These are phyloP conservation scores for Mycena polygramma DNA, from an alignment of 768 basidiomycete species.

Conservation along the genomic window DNA sequence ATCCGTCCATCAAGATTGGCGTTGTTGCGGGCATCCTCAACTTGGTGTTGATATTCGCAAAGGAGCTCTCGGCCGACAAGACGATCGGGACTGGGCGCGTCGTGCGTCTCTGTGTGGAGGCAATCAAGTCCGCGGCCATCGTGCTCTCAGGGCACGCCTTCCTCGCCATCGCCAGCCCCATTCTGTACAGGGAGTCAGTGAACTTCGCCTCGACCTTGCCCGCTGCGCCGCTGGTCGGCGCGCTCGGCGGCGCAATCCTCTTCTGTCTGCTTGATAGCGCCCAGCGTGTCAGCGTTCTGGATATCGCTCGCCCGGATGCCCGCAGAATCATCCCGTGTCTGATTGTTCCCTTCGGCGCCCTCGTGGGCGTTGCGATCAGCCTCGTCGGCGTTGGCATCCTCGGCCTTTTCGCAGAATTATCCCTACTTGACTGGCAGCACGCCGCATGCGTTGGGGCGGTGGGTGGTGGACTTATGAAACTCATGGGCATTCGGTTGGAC, in stretches of 20 bases:
- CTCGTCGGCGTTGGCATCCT: neutral
- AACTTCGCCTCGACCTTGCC: neutral
- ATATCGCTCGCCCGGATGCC: neutral
- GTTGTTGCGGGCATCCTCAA: too few relatives aligned
- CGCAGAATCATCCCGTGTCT: too few relatives aligned
- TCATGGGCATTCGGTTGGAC: neutral
- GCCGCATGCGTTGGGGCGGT: neutral
- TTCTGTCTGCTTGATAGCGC: neutral
- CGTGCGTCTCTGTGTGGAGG: neutral
- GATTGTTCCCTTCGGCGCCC: too few relatives aligned
- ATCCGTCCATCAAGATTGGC: too few relatives aligned
- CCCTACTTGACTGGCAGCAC: neutral
- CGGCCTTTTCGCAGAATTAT: neutral
- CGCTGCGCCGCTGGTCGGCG: neutral
- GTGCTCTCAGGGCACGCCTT: neutral
- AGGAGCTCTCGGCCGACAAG: neutral
- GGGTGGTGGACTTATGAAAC: neutral
- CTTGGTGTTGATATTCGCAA: too few relatives aligned
- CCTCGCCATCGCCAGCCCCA: neutral
- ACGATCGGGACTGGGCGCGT: neutral
- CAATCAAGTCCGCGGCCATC: neutral
- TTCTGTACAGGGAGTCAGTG: neutral
- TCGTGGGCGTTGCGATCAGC: neutral
- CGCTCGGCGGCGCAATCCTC: neutral
- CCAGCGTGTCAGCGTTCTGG: neutral